Evolutionary conservation across 306 rosid genomes (phyloP), one percentile per base, ranked within the genome.

Genomic region (Luffa acutangula): DNA sequence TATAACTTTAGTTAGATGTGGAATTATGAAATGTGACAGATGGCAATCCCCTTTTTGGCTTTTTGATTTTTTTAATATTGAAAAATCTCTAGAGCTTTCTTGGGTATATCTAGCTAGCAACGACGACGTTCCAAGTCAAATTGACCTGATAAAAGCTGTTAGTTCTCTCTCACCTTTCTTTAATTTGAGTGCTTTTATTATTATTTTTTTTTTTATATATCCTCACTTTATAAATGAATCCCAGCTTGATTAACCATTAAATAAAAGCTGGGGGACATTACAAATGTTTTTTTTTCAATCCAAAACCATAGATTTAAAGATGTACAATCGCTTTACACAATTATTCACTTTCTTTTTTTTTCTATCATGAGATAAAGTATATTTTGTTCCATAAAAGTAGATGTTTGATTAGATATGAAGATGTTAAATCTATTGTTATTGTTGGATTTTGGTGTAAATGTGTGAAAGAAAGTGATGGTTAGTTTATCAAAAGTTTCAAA

Each of bases 281-380:
- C 43, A 63, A 63, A 5, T 63, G 9, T 33, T 65, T 25, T 25
- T 58, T 6, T 10, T 6, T 42, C 69, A 65, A 36, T 65, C 9
- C 25, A 65, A 64, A 37, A 65, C 72, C 72, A 36, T 65, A 15
- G 72, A 65, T 65, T 65, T 65, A 37, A 65, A 65, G 72, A 65
- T 36, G 72, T 65, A 18, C 48, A 15, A 36, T 65, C 13, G 3
- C 66, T 59, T 59, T 59, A 25, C 39, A 1, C 31, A 25, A 25
- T 25, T 25, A 25, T 59, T 31, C 66, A 59, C 66, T 25, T 56
- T 57, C 10, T 39, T 59, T 25, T 39, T 59, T 25, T 59, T 59
- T 59, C 36, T 21, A 59, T 9, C 37, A 21, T 59, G 65, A 25
- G 14, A 12, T 59, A 1, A 0, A 25, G 21, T 1, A 36, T 34